phyloP scores from a whole-genome alignment of 2,329 filamentous ascomycete species.

The Westerdykella aurantiaca region DNA sequence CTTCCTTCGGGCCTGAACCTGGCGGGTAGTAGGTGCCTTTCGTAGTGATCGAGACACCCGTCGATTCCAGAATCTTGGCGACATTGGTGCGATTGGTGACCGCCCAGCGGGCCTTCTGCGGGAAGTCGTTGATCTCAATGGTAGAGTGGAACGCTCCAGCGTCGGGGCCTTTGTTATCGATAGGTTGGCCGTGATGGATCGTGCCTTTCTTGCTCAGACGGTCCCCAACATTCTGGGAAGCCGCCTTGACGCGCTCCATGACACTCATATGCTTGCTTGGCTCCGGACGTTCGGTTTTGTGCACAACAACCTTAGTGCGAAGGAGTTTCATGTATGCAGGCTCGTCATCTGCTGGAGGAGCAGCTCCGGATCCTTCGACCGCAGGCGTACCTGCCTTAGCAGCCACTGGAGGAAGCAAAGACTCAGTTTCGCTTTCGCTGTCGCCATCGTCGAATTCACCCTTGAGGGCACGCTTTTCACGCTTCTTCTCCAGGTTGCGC shows the following conservation, averaged over 20 bases:
- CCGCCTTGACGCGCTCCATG: slow-evolving; percentile 81
- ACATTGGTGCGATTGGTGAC: slow-evolving; percentile 98
- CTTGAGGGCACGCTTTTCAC: slow-evolving; percentile 71
- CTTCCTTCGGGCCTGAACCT: slow-evolving; percentile 64
- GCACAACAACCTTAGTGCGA: slow-evolving; percentile 66
- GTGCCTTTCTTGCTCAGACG: slow-evolving; percentile 85
- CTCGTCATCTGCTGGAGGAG: slow-evolving; percentile 27
- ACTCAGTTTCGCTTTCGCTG: slow-evolving; percentile 68
- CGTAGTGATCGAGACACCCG: slow-evolving; percentile 92
- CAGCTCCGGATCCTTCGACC: slow-evolving; percentile 38
- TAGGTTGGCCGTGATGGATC: slow-evolving; percentile 84
- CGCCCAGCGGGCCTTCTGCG: slow-evolving; percentile 96
- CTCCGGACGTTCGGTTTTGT: slow-evolving; percentile 58
- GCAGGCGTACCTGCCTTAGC: slow-evolving; percentile 53
- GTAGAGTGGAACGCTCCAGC: slow-evolving; percentile 95
- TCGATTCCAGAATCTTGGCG: slow-evolving; percentile 92
- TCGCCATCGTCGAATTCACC: slow-evolving; percentile 84
- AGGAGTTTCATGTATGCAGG: slow-evolving; percentile 39
- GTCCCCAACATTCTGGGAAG: slow-evolving; percentile 83
- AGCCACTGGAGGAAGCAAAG: slow-evolving; percentile 44
- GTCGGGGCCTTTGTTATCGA: slow-evolving; percentile 97
- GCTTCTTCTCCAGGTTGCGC: slow-evolving; percentile 76
- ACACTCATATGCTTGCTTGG: slow-evolving; percentile 53
- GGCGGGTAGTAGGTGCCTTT: slow-evolving; percentile 86
- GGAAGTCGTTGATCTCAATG: slow-evolving; percentile 98